Conservation (phyloP, 352 stramenopile genomes). For the Hyaloperonospora brassicae region DNA sequence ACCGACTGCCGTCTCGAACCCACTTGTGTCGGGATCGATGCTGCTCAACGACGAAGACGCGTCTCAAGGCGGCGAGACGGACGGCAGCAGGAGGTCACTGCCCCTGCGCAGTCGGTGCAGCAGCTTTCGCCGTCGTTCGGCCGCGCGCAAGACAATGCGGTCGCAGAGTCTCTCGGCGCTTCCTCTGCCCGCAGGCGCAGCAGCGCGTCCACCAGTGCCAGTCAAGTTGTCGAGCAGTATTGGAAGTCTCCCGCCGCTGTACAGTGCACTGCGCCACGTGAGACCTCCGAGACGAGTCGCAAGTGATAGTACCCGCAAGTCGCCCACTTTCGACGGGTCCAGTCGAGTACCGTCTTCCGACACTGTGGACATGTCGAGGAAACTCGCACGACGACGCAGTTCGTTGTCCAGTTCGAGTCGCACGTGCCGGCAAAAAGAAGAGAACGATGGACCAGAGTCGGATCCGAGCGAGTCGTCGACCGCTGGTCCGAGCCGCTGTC, state of each 20-base stretch:
- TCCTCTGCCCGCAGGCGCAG: conserved; percentile 15
- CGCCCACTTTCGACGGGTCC: conserved; percentile 17
- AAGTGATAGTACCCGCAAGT: conserved; percentile 16
- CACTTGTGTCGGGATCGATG: conserved; percentile 10
- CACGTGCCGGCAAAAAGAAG: conserved; percentile 5
- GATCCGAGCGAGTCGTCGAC: conserved; percentile 16
- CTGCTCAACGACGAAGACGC: conserved; percentile 9
- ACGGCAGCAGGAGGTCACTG: conserved; percentile 20
- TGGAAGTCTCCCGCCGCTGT: conserved; percentile 17
- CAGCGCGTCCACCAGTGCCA: conserved; percentile 11
- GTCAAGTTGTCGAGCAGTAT: conserved; percentile 19
- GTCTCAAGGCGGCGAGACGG: conserved; percentile 7
- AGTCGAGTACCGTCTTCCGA: conserved; percentile 16
- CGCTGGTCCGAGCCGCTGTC: conserved; percentile 8
- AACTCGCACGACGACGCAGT: conserved; percentile 13
- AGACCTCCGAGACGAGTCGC: conserved; percentile 15
- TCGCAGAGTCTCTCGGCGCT: conserved; percentile 10
- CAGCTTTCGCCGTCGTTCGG: conserved; percentile 1
- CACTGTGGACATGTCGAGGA: conserved; percentile 13
- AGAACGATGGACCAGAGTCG: conserved; percentile 17
- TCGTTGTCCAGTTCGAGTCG: conserved; percentile 7
- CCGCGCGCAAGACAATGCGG: conserved; percentile 9
- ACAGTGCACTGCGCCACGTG: not conserved
- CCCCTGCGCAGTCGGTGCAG: conserved; percentile 12
- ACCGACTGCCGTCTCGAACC: conserved; percentile 1